Evolutionary conservation across 2,329 filamentous ascomycete genomes (phyloP).

Genomic region (Microcyclosporella mali): DNA sequence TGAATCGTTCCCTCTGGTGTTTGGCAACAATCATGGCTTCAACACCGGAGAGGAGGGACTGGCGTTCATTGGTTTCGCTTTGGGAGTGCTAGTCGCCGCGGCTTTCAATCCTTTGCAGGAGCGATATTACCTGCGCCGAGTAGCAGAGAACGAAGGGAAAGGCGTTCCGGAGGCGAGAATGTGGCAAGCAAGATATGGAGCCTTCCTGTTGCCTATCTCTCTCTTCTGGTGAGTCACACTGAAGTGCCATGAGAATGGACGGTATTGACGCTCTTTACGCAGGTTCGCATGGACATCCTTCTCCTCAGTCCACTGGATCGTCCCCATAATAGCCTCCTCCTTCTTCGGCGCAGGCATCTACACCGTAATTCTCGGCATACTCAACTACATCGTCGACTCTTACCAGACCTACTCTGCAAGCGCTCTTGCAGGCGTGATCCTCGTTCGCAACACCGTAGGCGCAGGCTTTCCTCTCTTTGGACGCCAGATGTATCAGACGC

Average conservation of each 20-base stretch:
- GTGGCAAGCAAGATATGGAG: slow-evolving; percentile 18
- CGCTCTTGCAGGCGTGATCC: slow-evolving; percentile 32
- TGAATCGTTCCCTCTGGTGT: slow-evolving; percentile 45
- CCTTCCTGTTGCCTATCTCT: slow-evolving; percentile 19
- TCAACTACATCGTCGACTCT: slow-evolving; percentile 45
- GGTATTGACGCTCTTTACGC: slow-evolving; percentile 23
- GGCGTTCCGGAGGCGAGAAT: slow-evolving; percentile 28
- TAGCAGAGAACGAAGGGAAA: slow-evolving; percentile 18
- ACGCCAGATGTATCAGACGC: slow-evolving; percentile 31
- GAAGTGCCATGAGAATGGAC: not conserved
- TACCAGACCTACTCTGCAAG: slow-evolving; percentile 41
- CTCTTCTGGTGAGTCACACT: slow-evolving; percentile 17
- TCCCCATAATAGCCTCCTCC: slow-evolving; percentile 42
- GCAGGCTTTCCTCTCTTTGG: slow-evolving; percentile 18
- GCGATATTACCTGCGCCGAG: slow-evolving; percentile 32
- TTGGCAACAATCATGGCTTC: slow-evolving; percentile 34
- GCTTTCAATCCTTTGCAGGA: slow-evolving; percentile 42
- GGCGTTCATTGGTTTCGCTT: slow-evolving; percentile 20
- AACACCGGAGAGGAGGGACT: slow-evolving; percentile 28
- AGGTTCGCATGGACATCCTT: slow-evolving; percentile 31
- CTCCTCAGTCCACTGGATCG: slow-evolving; percentile 26
- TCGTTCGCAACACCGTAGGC: slow-evolving; percentile 11
- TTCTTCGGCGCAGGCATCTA: slow-evolving; percentile 48
- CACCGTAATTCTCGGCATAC: slow-evolving; percentile 44
- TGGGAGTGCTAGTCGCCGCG: slow-evolving; percentile 27